Conservation (phyloP, 2,329 filamentous ascomycete genomes). For the Aspergillus sp. region DNA sequence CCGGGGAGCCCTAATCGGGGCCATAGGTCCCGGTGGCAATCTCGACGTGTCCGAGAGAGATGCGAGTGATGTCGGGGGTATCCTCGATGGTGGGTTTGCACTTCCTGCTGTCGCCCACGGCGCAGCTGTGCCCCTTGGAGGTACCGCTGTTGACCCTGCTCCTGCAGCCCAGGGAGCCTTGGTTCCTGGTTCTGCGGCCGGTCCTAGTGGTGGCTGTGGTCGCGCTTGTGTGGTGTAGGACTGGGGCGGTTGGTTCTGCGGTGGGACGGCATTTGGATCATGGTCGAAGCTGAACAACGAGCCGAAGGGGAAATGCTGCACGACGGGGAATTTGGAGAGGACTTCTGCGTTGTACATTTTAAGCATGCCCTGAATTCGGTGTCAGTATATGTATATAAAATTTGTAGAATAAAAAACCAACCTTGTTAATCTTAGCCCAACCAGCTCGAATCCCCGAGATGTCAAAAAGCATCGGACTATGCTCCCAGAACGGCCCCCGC, state of each 20-base stretch:
- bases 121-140: slow-evolving; percentile 20
- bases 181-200: slow-evolving; percentile 17
- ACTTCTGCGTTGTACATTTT: slow-evolving; percentile 99
- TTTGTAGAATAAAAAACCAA: slow-evolving; percentile 15
- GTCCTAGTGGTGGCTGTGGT: slow-evolving; percentile 2
- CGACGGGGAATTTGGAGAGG: slow-evolving; percentile 89
- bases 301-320: slow-evolving; percentile 89
- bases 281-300: slow-evolving; percentile 69
- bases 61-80: slow-evolving; percentile 2
- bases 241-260: slow-evolving; percentile 36
- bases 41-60: slow-evolving; percentile 22
- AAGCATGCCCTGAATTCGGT: slow-evolving; percentile 66
- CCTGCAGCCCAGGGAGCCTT: slow-evolving; percentile 30
- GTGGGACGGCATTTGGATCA: slow-evolving; percentile 52
- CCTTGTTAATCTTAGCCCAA: slow-evolving; percentile 98
- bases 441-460: slow-evolving; percentile 83
- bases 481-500: slow-evolving; percentile 91
- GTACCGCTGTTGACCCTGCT: slow-evolving; percentile 17
- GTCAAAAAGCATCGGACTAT: slow-evolving; percentile 89
- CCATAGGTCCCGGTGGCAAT: slow-evolving; percentile 20
- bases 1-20: slow-evolving; percentile 28
- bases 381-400: not conserved
- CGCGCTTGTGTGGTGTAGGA: slow-evolving; percentile 27
- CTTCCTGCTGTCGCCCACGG: slow-evolving; percentile 21
- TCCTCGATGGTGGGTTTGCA: not conserved